phyloP scores from a whole-genome alignment of 140 eudicot genomes.

The Oenanthe javanica region DNA sequence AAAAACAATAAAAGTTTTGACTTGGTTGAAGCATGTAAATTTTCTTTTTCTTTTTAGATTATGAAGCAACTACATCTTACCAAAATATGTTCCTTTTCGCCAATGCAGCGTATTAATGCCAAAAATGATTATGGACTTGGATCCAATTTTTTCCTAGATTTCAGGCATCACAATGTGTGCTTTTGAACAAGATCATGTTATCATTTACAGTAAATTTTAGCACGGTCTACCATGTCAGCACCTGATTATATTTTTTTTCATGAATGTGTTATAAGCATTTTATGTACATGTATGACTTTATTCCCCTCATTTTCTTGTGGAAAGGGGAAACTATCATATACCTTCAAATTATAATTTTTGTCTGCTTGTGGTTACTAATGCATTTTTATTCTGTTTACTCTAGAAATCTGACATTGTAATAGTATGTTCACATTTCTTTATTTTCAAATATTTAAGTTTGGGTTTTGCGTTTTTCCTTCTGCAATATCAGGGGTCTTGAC shows the following conservation, averaged over 20 bases:
- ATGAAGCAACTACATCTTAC: neutral
- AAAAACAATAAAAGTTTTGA: neutral
- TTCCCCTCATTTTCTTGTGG: neutral
- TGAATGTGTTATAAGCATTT: neutral
- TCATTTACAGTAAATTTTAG: too few relatives aligned
- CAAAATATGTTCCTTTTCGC: too few relatives aligned
- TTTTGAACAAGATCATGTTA: neutral
- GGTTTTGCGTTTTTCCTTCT: slow-evolving; percentile 6
- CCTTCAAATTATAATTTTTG: neutral
- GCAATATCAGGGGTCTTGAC: slow-evolving; percentile 68
- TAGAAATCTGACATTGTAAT: neutral
- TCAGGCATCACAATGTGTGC: neutral
- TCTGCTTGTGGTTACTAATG: neutral
- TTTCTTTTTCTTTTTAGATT: neutral
- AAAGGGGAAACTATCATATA: neutral
- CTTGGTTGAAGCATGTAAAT: neutral
- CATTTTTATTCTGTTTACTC: neutral
- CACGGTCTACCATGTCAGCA: neutral
- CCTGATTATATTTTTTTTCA: neutral
- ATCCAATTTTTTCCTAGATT: neutral
- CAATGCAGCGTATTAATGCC: neutral
- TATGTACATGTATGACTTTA: neutral
- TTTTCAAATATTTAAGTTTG: neutral
- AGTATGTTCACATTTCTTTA: neutral
- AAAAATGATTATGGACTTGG: neutral